Evolutionary conservation across 805 yeast genomes (phyloP), one percentile per base, ranked within the genome.

Genomic region (Peterozyma xylosa): DNA sequence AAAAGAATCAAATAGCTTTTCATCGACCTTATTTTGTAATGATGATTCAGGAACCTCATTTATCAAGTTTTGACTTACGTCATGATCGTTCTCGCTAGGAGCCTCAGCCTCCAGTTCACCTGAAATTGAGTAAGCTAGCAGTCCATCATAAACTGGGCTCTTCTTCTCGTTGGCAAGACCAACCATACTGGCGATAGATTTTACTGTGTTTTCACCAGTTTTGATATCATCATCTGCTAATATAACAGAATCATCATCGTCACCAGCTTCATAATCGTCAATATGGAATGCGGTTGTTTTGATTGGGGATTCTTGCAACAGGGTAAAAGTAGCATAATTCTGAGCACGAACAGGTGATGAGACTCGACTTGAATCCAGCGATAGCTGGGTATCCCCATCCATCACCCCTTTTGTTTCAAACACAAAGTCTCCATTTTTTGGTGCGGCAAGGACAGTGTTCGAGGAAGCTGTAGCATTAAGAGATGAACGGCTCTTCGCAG

Each of bases 201-300:
- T 41, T 9, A 14, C 30, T 3, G 43, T 35, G n/a, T 11, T 27
- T 15, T 41, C 38, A 1, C 43, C 43, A 30, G 32, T 35, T 9
- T 16, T 29, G 16, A 44, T 44, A 37, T 44, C 46, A 40, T 44
- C 43, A 14, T 44, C 46, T 5, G 46, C 46, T 37, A 44, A 44
- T 10, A 44, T 44, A 18, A 44, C 46, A 33, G 39, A 42, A 30
- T 44, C 46, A 27, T 44, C 46, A 27, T 37, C n/a, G n/a, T 43
- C 14, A 6, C 38, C 14, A 11, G 40, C 30, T 37, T 39, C 43
- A 13, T 39, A 44, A 27, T 37, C 37, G 6, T 37, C 35, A 3
- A 43, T 33, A 16, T 10, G 13, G 3, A 44, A n/a, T 10, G 46
- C 43, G 10, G 46, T 39, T 27, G 11, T 40, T n/a, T 33, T 38